Evolutionary conservation across 768 basidiomycete species (phyloP), one percentile per base, ranked within the genome.

Genomic region (Baorangia bicolor): DNA sequence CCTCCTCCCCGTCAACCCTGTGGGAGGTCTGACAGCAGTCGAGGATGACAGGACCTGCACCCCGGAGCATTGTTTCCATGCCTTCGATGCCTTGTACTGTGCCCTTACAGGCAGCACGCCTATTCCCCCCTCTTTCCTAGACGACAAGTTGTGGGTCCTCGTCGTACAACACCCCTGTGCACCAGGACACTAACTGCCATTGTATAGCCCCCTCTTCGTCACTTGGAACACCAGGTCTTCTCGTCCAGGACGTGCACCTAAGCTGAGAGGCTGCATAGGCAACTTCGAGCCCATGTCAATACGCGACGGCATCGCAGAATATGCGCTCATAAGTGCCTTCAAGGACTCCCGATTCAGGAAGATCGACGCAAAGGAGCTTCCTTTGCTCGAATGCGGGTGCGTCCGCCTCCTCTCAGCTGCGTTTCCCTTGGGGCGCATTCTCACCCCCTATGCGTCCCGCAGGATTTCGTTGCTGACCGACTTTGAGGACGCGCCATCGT

Each of bases 391-490:
- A 73, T 98, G 95, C 86, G 80, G 81, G 95, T 95, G 72, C 69
- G 90, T 78, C 13, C 28, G 16, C 45, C 23, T 47, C 51, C 30
- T 28, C 38, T 35, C 42, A 40, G 51, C 33, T 57, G 31, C 30
- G 18, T 33, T 44, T 39, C n/a, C 38, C 14, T 30, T 16, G 7
- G 20, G 27, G 49, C 30, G 21, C 49, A 42, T 46, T 56, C 52
- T 35, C 18, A 39, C 45, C 30, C 42, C 50, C 28, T 21, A 14
- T 45, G 27, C 21, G 23, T 28, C 49, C 33, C 25, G 46, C 69
- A 96, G 95, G 55, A 78, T 98, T 56, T 98, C 95, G 42, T 81
- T 99, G 64, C 81, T 99, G 59, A 98, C 95, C 14, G 83, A 98
- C 69, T 97, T 98, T 71, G 92, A 94, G 75, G 81, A 88, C 64